These are phyloP conservation scores for Martiniozyma asiatica DNA, from an alignment of 1,139 yeast genomes.

Conservation along the genomic window DNA sequence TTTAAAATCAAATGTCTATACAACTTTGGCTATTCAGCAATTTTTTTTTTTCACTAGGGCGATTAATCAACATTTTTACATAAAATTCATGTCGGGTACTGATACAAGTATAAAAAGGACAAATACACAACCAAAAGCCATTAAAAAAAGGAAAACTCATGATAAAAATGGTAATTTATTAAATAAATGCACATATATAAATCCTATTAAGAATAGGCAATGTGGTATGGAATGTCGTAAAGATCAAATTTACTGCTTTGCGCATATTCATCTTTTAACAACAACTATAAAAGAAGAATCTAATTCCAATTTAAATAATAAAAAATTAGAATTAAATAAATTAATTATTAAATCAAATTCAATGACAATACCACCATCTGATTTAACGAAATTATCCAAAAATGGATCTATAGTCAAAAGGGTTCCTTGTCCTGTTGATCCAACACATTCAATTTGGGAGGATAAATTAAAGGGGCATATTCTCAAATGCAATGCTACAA, in stretches of 20 bases:
- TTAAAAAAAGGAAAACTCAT: constrained; percentile 1
- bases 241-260: constrained; percentile 46
- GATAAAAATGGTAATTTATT: constrained; percentile 2
- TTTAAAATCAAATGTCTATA: too few species aligned
- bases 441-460: constrained; percentile 61
- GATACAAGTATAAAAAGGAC: too few species aligned
- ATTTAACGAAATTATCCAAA: not conserved
- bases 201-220: constrained; percentile 14
- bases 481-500: constrained; percentile 44
- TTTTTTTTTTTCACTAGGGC: too few species aligned
- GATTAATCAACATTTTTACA: too few species aligned
- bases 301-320: not conserved
- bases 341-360: not conserved
- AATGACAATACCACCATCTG: too few species aligned
- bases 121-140: too few species aligned
- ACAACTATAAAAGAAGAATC: not conserved
- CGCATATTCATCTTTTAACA: constrained; percentile 30
- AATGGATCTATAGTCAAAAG: constrained; percentile 29
- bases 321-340: not conserved
- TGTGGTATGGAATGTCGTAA: constrained; percentile 54
- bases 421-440: constrained; percentile 69
- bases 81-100: too few species aligned
- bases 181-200: constrained; percentile 16
- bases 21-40: too few species aligned
- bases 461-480: constrained; percentile 45